These are phyloP conservation scores for Drechslerella dactyloides DNA, from an alignment of 2,329 filamentous ascomycete species.

Conservation along the genomic window DNA sequence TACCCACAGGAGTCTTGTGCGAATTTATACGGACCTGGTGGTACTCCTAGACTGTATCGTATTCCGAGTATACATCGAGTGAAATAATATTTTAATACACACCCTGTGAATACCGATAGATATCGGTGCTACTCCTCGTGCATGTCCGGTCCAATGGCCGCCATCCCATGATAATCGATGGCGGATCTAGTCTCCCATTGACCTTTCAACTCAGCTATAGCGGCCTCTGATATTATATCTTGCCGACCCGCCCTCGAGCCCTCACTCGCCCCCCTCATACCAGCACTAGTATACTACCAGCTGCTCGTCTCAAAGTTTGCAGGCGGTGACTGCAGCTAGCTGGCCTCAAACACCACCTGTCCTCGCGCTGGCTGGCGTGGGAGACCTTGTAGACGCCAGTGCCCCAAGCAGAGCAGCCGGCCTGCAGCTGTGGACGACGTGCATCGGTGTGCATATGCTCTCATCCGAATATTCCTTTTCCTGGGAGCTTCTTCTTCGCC, in stretches of 20 bases:
- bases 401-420: too few species aligned
- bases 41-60: too few species aligned
- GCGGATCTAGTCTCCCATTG: too few species aligned
- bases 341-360: not conserved
- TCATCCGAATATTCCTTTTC: not conserved
- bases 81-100: too few species aligned
- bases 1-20: too few species aligned
- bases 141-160: too few species aligned
- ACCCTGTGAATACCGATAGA: too few species aligned
- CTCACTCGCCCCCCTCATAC: not conserved
- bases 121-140: too few species aligned
- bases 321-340: not conserved
- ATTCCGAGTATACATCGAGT: too few species aligned
- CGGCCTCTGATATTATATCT: not conserved
- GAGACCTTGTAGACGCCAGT: not conserved
- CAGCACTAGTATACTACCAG: not conserved
- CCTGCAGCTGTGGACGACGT: not conserved
- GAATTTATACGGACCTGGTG: too few species aligned
- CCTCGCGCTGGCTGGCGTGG: not conserved
- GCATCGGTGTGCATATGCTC: not conserved
- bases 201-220: not conserved
- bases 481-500: not conserved
- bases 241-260: not conserved
- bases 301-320: not conserved
- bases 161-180: too few species aligned